Evolutionary conservation across 495 filamentous ascomycete genomes (phyloP).

Genomic region (Bathelium albidoporum): DNA sequence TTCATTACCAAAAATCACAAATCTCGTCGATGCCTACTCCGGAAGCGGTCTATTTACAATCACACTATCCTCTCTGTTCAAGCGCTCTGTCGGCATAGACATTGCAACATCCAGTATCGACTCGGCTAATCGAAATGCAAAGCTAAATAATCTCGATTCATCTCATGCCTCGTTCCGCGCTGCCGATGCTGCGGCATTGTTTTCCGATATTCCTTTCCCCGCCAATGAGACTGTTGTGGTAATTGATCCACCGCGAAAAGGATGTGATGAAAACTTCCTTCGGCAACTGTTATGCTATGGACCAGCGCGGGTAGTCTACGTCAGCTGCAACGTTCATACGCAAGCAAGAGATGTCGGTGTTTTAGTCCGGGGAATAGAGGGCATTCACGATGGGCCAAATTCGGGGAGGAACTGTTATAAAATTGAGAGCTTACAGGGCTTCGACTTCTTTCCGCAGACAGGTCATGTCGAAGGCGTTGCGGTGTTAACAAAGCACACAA

Average conservation of each 20-base stretch:
- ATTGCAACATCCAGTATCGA: conserved; percentile 60
- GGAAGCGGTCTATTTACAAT: conserved; percentile 96
- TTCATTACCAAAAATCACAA: conserved; percentile 45
- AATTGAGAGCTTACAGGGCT: conserved; percentile 85
- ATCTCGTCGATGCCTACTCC: conserved; percentile 94
- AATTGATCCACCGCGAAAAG: conserved; percentile 90
- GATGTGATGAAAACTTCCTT: conserved; percentile 79
- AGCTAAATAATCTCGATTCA: conserved; percentile 57
- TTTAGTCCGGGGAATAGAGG: conserved; percentile 54
- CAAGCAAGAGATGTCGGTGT: conserved; percentile 87
- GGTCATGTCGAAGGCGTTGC: conserved; percentile 93
- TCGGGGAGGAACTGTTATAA: conserved; percentile 53
- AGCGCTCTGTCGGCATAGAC: conserved; percentile 57
- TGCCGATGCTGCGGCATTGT: conserved; percentile 73
- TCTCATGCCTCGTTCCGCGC: conserved; percentile 62
- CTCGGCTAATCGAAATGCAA: conserved; percentile 68
- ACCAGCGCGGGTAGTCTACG: conserved; percentile 76
- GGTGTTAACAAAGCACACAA: conserved; percentile 40
- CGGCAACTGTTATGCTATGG: conserved; percentile 64
- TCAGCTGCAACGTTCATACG: conserved; percentile 95
- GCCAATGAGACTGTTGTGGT: conserved; percentile 76
- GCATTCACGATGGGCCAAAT: conserved; percentile 28
- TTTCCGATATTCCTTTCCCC: conserved; percentile 54
- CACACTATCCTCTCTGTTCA: conserved; percentile 75
- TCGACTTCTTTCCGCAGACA: conserved; percentile 98